Conservation (phyloP, 331 rosid genomes). For the Dryas integrifolia region DNA sequence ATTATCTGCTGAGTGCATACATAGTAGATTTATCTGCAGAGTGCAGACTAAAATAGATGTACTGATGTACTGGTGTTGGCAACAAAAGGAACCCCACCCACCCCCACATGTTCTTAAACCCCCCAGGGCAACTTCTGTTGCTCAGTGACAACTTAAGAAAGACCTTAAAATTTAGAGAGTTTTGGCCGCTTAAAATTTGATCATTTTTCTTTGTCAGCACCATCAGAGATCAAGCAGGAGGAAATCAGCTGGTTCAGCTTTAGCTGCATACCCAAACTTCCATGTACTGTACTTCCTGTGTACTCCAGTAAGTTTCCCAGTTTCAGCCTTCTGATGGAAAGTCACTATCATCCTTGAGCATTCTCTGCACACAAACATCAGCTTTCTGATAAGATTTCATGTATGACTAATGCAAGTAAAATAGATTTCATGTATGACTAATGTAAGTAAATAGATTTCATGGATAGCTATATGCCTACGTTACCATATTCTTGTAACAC, state of each 20-base stretch:
- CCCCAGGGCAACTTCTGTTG: slow-evolving; percentile 37
- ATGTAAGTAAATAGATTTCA: not conserved
- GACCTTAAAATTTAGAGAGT: not conserved
- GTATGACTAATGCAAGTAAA: not conserved
- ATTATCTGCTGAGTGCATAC: not conserved
- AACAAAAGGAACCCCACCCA: slow-evolving; percentile 14
- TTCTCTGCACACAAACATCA: slow-evolving; percentile 38
- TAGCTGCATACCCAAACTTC: slow-evolving; percentile 65
- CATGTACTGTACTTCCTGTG: slow-evolving; percentile 61
- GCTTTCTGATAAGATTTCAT: not conserved
- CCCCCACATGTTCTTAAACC: not conserved
- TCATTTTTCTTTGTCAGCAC: not conserved
- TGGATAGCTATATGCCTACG: too few species aligned
- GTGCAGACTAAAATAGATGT: slow-evolving; percentile 3
- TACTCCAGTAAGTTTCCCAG: slow-evolving; percentile 68
- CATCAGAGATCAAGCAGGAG: slow-evolving; percentile 26
- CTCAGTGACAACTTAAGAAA: slow-evolving; percentile 17
- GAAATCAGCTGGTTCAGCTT: slow-evolving; percentile 55
- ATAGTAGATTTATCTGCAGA: not conserved
- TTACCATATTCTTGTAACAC: too few species aligned
- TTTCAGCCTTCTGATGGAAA: slow-evolving; percentile 68
- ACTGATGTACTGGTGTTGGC: not conserved
- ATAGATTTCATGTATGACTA: not conserved
- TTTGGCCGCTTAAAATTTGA: not conserved
- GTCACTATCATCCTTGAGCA: slow-evolving; percentile 74